Conservation (phyloP, 2,329 filamentous ascomycete species). For the Colletotrichum truncatum region DNA sequence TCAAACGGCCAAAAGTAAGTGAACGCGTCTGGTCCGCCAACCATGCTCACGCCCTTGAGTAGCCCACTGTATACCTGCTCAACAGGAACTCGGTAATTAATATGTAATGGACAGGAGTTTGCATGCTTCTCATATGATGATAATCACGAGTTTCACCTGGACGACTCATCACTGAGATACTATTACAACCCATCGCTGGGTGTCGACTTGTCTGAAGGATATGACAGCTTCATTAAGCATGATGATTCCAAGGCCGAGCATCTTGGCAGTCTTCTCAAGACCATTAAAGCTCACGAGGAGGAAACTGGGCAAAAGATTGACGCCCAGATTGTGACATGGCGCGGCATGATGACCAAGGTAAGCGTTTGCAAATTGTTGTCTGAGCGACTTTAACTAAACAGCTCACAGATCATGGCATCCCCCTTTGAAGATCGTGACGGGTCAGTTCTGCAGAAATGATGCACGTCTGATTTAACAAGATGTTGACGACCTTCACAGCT, state of each 20-base stretch:
- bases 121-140: constrained; percentile 94
- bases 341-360: constrained; percentile 99
- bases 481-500: constrained; percentile 59
- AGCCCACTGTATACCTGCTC: no score
- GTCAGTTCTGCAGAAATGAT: constrained; percentile 56
- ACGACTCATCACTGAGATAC: constrained; percentile 83
- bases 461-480: not conserved
- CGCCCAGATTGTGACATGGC: constrained; percentile 88
- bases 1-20: constrained; percentile 77
- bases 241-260: constrained; percentile 89
- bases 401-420: constrained; percentile 78
- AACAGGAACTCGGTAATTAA: no score
- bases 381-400: not conserved
- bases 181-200: constrained; percentile 83
- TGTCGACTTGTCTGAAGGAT: constrained; percentile 81
- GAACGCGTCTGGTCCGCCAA: no score
- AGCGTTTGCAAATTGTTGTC: not conserved
- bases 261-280: constrained; percentile 81
- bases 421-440: constrained; percentile 86
- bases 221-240: constrained; percentile 82
- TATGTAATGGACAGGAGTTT: constrained; percentile 71
- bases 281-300: constrained; percentile 78
- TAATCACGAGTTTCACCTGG: constrained; percentile 78
- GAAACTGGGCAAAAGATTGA: constrained; percentile 73
- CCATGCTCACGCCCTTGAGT: no score